A percentile compares a stretch with the other conserved stretches of the same genome.
Evolutionary conservation across 2,329 filamentous ascomycete genomes (phyloP).

Genomic region (Phialemoniopsis sp.): DNA sequence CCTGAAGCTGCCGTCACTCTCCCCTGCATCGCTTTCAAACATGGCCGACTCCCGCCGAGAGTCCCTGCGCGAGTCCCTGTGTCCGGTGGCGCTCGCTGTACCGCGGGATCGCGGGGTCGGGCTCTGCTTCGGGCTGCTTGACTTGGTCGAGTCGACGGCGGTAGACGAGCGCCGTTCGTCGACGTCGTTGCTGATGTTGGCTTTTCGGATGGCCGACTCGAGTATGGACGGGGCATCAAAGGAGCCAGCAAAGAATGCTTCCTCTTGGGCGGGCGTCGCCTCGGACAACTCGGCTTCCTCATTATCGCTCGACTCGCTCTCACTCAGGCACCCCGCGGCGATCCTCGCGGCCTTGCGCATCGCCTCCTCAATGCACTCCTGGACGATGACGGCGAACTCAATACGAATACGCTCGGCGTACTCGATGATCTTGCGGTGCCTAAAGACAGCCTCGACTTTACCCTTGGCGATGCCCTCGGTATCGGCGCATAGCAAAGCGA

Average conservation of each 20-base stretch:
- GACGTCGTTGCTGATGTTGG: slow-evolving; percentile 31
- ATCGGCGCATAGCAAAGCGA: slow-evolving; percentile 83
- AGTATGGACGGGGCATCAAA: slow-evolving; percentile 55
- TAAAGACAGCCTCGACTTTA: slow-evolving; percentile 90
- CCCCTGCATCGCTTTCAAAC: slow-evolving; percentile 77
- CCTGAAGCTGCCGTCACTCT: slow-evolving; percentile 83
- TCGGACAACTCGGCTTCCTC: slow-evolving; percentile 44
- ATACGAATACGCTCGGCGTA: slow-evolving; percentile 94
- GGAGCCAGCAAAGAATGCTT: slow-evolving; percentile 51
- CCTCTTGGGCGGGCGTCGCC: slow-evolving; percentile 41
- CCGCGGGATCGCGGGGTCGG: slow-evolving; percentile 82
- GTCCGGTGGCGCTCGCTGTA: slow-evolving; percentile 50
- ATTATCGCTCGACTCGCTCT: slow-evolving; percentile 71
- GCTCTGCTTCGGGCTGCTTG: slow-evolving; percentile 86
- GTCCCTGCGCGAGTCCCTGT: slow-evolving; percentile 38
- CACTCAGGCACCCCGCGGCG: slow-evolving; percentile 77
- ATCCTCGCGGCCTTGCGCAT: slow-evolving; percentile 86
- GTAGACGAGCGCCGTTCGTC: slow-evolving; percentile 44
- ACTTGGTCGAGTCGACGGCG: slow-evolving; percentile 68
- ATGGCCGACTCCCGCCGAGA: slow-evolving; percentile 75
- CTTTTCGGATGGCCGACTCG: slow-evolving; percentile 47
- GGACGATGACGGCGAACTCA: slow-evolving; percentile 87
- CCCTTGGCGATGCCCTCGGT: slow-evolving; percentile 79
- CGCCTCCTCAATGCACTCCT: slow-evolving; percentile 92
- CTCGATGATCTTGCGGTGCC: slow-evolving; percentile 88